phyloP scores from a whole-genome alignment of 75 land plant genomes.

The Pinus albicaulis region DNA sequence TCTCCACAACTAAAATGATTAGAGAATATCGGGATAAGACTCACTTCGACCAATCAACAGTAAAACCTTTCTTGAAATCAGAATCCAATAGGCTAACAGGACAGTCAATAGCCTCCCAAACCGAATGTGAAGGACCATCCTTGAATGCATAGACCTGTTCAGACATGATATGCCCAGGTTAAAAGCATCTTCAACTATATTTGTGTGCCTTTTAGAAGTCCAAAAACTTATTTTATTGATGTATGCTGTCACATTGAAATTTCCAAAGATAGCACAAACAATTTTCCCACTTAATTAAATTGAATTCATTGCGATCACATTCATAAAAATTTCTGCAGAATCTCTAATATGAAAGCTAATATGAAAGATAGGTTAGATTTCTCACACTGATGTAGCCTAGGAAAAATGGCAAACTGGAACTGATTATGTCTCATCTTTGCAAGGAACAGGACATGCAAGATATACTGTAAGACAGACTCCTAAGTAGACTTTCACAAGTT shows the following conservation, averaged over 20 bases:
- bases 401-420: background rate
- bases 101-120: conserved; percentile 54
- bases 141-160: conserved; percentile 54
- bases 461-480: background rate
- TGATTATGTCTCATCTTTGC: background rate
- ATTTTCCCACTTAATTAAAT: background rate
- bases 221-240: background rate
- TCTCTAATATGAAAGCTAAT: background rate
- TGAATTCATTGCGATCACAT: background rate
- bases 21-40: conserved; percentile 15
- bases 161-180: background rate
- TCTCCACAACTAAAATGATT: background rate
- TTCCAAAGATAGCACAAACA: background rate
- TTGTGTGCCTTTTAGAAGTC: background rate
- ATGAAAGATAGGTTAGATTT: background rate
- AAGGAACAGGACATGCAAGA: background rate
- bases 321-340: background rate
- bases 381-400: background rate
- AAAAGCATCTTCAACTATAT: background rate
- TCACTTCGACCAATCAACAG: conserved; percentile 88
- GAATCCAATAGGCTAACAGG: conserved; percentile 28
- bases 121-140: conserved; percentile 28
- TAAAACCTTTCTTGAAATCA: conserved; percentile 14
- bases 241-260: background rate
- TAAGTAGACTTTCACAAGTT: background rate